phyloP scores from a whole-genome alignment of 2,329 filamentous ascomycete genomes.

The Pyricularia sp. region DNA sequence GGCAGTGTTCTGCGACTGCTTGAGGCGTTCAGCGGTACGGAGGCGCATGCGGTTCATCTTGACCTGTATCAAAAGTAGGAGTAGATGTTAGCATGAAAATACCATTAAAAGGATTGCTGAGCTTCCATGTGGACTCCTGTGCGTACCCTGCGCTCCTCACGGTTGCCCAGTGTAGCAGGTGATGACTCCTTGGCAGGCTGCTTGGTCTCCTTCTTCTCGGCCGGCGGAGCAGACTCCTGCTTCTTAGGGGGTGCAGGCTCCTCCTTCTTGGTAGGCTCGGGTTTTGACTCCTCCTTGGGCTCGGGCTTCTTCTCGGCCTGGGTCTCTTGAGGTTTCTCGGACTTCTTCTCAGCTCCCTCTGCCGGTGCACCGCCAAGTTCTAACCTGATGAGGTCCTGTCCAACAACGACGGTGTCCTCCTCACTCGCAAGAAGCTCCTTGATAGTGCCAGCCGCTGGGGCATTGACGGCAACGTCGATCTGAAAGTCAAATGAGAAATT shows the following conservation, averaged over 20 bases:
- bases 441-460: slow-evolving; percentile 80
- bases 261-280: slow-evolving; percentile 25
- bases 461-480: slow-evolving; percentile 97
- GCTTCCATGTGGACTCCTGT: neutral
- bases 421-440: slow-evolving; percentile 87
- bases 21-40: slow-evolving; percentile 91
- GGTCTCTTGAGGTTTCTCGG: slow-evolving; percentile 11
- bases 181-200: slow-evolving; percentile 26
- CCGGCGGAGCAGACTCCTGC: slow-evolving; percentile 19
- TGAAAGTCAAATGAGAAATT: slow-evolving; percentile 22
- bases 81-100: neutral
- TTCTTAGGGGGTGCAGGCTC: slow-evolving; percentile 20
- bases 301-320: slow-evolving; percentile 24
- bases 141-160: slow-evolving; percentile 81
- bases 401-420: slow-evolving; percentile 91
- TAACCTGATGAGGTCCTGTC: slow-evolving; percentile 80
- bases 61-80: slow-evolving; percentile 44
- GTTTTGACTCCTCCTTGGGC: slow-evolving; percentile 27
- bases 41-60: slow-evolving; percentile 99
- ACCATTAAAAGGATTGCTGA: neutral
- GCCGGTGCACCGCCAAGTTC: slow-evolving; percentile 63
- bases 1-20: slow-evolving; percentile 98
- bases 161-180: slow-evolving; percentile 50
- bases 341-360: slow-evolving; percentile 25
- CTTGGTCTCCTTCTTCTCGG: slow-evolving; percentile 18